phyloP scores from a whole-genome alignment of 31 red algal species.

The Odonthalia washingtoniensis region DNA sequence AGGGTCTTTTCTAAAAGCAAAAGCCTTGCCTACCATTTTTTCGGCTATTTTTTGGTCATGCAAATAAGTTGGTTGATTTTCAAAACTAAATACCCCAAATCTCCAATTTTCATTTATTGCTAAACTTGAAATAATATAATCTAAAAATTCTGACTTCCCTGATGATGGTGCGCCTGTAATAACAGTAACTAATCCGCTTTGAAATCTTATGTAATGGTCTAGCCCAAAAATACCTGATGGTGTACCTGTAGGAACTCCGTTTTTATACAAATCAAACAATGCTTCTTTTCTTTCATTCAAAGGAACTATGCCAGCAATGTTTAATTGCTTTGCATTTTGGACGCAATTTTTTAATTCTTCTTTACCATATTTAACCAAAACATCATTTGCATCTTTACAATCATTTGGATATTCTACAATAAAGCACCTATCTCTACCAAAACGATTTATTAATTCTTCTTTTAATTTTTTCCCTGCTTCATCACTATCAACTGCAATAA shows the following conservation, averaged over 20 bases:
- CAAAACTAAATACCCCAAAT: constrained; percentile 10
- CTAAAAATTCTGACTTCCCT: constrained; percentile 9
- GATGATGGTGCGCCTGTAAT: constrained; percentile 2
- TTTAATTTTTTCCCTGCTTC: constrained; percentile 17
- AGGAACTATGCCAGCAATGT: neutral
- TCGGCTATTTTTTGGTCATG: neutral
- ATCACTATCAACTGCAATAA: constrained; percentile 8
- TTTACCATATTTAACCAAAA: constrained; percentile 15
- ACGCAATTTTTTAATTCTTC: constrained; percentile 14
- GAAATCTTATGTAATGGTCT: neutral
- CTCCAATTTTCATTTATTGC: constrained; percentile 5
- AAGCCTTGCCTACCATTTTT: neutral
- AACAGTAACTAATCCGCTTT: neutral
- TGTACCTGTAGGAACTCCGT: constrained; percentile 6
- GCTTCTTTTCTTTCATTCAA: neutral
- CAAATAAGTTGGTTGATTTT: constrained; percentile 13
- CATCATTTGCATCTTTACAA: constrained; percentile 26
- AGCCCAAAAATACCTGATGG: neutral
- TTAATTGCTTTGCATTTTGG: neutral
- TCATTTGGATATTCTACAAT: constrained; percentile 10
- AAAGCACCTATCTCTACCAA: constrained; percentile 2
- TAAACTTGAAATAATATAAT: neutral
- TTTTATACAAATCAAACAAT: constrained; percentile 3
- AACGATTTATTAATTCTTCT: constrained; percentile 6
- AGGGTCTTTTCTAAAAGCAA: constrained; percentile 9